Conservation (phyloP, 2,329 filamentous ascomycete species). For the Elsinoe arachidis region DNA sequence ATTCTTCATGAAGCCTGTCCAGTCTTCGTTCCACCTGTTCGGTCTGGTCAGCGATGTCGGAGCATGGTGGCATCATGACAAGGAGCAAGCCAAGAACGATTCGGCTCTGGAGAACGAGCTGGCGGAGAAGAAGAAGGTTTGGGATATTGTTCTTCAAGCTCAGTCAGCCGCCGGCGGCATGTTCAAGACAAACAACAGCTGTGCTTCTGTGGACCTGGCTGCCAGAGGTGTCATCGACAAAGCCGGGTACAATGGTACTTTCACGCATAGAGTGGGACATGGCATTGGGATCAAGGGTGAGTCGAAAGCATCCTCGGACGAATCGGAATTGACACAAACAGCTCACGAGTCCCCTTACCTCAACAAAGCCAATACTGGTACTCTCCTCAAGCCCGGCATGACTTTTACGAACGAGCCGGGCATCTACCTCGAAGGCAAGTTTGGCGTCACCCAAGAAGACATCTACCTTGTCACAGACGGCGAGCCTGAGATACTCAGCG, state of each 20-base stretch:
- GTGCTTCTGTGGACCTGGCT: slow-evolving; percentile 53
- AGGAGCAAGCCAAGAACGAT: not conserved
- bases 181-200: slow-evolving; percentile 45
- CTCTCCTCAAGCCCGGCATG: slow-evolving; percentile 48
- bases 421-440: slow-evolving; percentile 51
- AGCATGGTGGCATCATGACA: not conserved
- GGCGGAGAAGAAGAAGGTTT: slow-evolving; percentile 48
- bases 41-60: not conserved
- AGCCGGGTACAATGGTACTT: slow-evolving; percentile 50
- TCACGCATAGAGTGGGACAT: slow-evolving; percentile 56
- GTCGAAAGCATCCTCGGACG: not conserved
- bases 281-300: slow-evolving; percentile 53
- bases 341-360: slow-evolving; percentile 57
- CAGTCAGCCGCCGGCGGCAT: slow-evolving; percentile 47
- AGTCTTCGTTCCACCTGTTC: not conserved
- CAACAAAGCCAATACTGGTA: slow-evolving; percentile 50
- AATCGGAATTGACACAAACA: not conserved
- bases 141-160: slow-evolving; percentile 54
- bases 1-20: slow-evolving; percentile 39
- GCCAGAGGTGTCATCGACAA: slow-evolving; percentile 49
- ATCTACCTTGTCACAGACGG: slow-evolving; percentile 49
- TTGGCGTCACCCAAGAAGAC: slow-evolving; percentile 56
- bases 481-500: slow-evolving; percentile 48
- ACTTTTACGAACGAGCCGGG: slow-evolving; percentile 57
- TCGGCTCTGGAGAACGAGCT: slow-evolving; percentile 17